Evolutionary conservation across 2,329 filamentous ascomycete genomes (phyloP).

Genomic region (Teratosphaeriaceae sp.): DNA sequence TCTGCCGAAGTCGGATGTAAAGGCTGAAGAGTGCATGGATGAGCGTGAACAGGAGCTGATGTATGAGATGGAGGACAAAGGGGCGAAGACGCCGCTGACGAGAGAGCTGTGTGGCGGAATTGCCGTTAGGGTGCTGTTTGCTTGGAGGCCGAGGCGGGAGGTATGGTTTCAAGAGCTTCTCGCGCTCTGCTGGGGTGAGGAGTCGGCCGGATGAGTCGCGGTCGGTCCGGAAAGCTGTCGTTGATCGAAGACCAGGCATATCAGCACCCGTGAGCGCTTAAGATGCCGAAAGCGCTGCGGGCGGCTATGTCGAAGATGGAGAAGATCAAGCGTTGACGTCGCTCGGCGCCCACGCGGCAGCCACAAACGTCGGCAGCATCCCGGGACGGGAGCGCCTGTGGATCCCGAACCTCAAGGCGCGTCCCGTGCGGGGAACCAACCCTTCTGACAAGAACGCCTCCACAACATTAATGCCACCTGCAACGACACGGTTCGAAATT

Average conservation of each 20-base stretch:
- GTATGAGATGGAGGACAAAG: conserved; percentile 37
- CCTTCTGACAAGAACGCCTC: too few species aligned
- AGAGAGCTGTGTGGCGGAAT: conserved; percentile 13
- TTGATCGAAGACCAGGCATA: conserved; percentile 25
- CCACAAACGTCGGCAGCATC: too few species aligned
- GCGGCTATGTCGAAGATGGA: too few species aligned
- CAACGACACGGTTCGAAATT: too few species aligned
- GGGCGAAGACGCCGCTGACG: conserved; percentile 24
- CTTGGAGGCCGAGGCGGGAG: conserved; percentile 21
- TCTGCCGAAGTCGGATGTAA: conserved; percentile 74
- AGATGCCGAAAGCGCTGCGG: too few species aligned
- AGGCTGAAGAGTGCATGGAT: conserved; percentile 81
- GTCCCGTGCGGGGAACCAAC: too few species aligned
- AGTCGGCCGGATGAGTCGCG: conserved; percentile 19
- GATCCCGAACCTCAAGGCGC: too few species aligned
- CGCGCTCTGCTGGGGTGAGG: conserved; percentile 25
- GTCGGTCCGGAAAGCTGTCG: conserved; percentile 24
- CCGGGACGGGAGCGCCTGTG: too few species aligned
- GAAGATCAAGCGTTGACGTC: too few species aligned
- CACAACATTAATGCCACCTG: too few species aligned
- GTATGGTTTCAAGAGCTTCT: conserved; percentile 27
- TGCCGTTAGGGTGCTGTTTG: conserved; percentile 10
- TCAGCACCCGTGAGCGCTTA: not conserved
- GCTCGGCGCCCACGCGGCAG: too few species aligned
- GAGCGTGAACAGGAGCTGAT: conserved; percentile 60